Evolutionary conservation across 306 rosid species (phyloP), one percentile per base, ranked within the genome.

Genomic region (Quercus dentata): DNA sequence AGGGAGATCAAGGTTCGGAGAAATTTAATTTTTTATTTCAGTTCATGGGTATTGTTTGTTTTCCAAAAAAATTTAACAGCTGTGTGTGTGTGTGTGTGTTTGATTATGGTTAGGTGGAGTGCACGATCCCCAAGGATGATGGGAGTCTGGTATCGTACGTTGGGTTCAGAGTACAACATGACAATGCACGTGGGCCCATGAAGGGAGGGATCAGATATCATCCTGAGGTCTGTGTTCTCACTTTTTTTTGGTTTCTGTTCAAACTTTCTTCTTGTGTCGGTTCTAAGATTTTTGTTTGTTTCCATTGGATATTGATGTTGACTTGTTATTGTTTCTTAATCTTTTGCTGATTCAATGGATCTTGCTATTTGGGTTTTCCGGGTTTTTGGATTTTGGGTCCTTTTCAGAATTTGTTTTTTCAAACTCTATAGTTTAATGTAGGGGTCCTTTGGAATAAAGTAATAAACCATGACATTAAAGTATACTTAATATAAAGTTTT

Each of bases 121-220:
- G 94, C 81, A 90, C 91, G 82, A 90, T 90, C 12, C 94, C 94
- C 1, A 90, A 85, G 77, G 94, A 90, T 46, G 94, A 90, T 76
- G 94, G 94, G 15, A 90, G 79, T 20, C 63, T 90, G 81, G 91
- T 78, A 5, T 87, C 94, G 1, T 87, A 77, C 64, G 82, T 90
- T 72, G 94, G 94, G 9, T 90, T 87, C 72, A 83, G 92, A 76
- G 86, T 90, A 18, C 94, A 88, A 44, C 94, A 90, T 79, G 94
- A 90, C 51, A 90, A 90, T 78, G 91, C 94, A 69, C 89, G 92
- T 79, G 94, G 94, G 6, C 92, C 94, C 17, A 90, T 90, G 94
- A 90, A 90, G 69, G 92, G 94, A 76, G 94, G 94, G 58, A 88
- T 88, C 82, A 82, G 92, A 85, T 90, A 63, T 38, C 94, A 90